Evolutionary conservation across 257 asterid species (phyloP).

Genomic region (Solanum rostratum): DNA sequence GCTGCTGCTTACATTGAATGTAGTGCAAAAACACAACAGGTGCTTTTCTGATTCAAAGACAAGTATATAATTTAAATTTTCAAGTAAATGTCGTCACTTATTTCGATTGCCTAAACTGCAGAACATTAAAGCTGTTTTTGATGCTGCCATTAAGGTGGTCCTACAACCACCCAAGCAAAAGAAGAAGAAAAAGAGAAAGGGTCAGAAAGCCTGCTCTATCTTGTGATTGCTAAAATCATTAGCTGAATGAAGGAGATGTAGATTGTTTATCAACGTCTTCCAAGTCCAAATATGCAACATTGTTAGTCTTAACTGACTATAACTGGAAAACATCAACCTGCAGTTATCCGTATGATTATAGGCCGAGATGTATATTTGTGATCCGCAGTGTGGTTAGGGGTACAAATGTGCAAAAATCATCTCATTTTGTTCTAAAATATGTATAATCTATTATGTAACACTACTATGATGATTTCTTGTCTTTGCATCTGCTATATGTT

Average conservation of each 20-base stretch:
- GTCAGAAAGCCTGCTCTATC: conserved; percentile 50
- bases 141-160: conserved; percentile 75
- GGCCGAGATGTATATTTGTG: not conserved
- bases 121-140: conserved; percentile 75
- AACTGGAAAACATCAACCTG: not conserved
- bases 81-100: not conserved
- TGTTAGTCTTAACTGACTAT: conserved; percentile 4
- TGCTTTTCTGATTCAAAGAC: conserved; percentile 1
- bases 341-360: not conserved
- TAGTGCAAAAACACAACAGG: conserved; percentile 85
- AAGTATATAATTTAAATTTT: not conserved
- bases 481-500: not conserved
- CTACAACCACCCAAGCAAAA: conserved; percentile 68
- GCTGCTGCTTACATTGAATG: conserved; percentile 80
- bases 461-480: not conserved
- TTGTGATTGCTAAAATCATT: conserved; percentile 16
- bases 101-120: conserved; percentile 17
- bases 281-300: not conserved
- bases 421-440: not conserved
- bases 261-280: not conserved
- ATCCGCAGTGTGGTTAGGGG: not conserved
- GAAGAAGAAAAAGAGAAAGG: conserved; percentile 74
- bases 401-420: not conserved
- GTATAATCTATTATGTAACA: not conserved
- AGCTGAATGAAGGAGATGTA: not conserved